Evolutionary conservation across 352 stramenopile genomes (phyloP).

Genomic region (Phytophthora multivora): DNA sequence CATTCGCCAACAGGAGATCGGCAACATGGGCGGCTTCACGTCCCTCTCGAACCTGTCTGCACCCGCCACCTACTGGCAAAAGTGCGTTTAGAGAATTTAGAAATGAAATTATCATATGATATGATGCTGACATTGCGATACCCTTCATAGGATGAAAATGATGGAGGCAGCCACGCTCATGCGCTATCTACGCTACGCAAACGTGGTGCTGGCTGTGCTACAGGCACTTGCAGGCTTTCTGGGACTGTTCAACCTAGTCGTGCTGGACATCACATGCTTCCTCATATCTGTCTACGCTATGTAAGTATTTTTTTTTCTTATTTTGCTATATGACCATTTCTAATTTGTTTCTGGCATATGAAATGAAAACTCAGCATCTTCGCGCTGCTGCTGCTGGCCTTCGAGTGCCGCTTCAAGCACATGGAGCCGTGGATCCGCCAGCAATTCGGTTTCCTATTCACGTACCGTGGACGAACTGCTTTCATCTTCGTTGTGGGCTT

Average conservation of each 20-base stretch:
- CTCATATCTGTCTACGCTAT: conserved; percentile 88
- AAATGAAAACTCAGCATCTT: conserved; percentile 63
- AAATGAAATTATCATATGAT: conserved; percentile 5
- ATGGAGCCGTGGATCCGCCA: conserved; percentile 88
- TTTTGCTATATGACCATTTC: background rate
- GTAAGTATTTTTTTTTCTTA: conserved; percentile 45
- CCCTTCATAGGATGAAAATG: conserved; percentile 55
- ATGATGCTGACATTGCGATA: conserved; percentile 2
- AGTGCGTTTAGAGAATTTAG: conserved; percentile 27
- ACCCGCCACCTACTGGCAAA: conserved; percentile 47
- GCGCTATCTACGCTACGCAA: conserved; percentile 84
- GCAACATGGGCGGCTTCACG: conserved; percentile 35
- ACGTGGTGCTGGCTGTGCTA: conserved; percentile 79
- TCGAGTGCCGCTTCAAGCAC: conserved; percentile 87
- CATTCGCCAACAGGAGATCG: conserved; percentile 36
- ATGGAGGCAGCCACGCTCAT: conserved; percentile 76
- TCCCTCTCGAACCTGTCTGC: conserved; percentile 37
- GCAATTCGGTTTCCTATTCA: conserved; percentile 90
- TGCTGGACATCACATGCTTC: conserved; percentile 88
- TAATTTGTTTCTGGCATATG: background rate
- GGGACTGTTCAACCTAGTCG: conserved; percentile 84
- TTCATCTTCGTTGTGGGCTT: conserved; percentile 90
- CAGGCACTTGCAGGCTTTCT: conserved; percentile 84
- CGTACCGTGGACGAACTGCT: conserved; percentile 80
- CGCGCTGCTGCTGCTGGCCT: conserved; percentile 79